Evolutionary conservation across 192 early-diverging fungal genomes (phyloP).

Genomic region (Chytriomyces hyalinus): DNA sequence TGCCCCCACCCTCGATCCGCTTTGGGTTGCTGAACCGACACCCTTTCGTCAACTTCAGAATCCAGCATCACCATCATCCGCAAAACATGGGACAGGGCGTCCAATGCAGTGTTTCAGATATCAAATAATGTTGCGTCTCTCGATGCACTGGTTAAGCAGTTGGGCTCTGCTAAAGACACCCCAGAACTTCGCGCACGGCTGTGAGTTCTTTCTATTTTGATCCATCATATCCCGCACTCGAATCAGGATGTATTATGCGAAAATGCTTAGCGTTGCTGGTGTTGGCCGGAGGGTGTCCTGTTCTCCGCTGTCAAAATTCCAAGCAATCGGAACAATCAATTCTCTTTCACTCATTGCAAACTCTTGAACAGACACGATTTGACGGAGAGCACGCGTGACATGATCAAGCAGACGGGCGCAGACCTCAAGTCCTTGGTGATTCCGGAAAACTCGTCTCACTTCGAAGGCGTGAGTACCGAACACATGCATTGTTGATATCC

Average conservation of each 20-base stretch:
- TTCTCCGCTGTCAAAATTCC: too few species aligned
- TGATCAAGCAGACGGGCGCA: slow-evolving; percentile 76
- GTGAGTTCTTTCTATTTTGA: slow-evolving; percentile 48
- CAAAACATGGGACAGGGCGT: slow-evolving; percentile 68
- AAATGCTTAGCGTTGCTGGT: too few species aligned
- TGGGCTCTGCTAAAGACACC: slow-evolving; percentile 81
- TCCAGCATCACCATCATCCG: neutral
- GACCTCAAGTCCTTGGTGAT: slow-evolving; percentile 79
- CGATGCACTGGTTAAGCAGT: slow-evolving; percentile 72
- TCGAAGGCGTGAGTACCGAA: slow-evolving; percentile 40
- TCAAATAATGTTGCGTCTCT: slow-evolving; percentile 85
- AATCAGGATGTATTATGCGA: too few species aligned
- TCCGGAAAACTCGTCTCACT: slow-evolving; percentile 39
- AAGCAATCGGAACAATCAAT: too few species aligned
- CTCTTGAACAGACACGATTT: slow-evolving; percentile 62
- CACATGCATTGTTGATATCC: too few species aligned
- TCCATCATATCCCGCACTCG: too few species aligned
- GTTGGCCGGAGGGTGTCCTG: too few species aligned
- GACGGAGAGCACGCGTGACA: slow-evolving; percentile 80
- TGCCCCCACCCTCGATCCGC: neutral
- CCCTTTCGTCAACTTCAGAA: neutral
- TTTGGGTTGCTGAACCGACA: neutral
- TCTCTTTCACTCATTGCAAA: neutral
- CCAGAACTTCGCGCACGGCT: slow-evolving; percentile 73
- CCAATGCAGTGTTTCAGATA: slow-evolving; percentile 85